A percentile compares a stretch with the other conserved stretches of the same genome.
These are phyloP conservation scores for Cylindrodendrum hubeiense DNA, from an alignment of 2,329 filamentous ascomycete species.

Conservation along the genomic window DNA sequence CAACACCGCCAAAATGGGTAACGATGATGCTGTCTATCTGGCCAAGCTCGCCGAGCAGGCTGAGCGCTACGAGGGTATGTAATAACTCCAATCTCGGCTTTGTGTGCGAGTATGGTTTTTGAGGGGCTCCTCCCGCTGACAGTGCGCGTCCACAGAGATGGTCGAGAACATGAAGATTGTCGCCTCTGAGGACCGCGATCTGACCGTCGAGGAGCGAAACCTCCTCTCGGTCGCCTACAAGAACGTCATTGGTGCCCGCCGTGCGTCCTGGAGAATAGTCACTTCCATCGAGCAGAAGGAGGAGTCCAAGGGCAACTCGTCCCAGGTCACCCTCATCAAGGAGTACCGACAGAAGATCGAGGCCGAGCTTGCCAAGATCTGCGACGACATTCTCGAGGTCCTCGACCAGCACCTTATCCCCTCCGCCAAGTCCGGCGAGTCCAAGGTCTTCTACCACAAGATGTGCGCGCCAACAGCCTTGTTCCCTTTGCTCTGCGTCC, in stretches of 20 bases:
- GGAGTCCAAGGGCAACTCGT: slow-evolving; percentile 97
- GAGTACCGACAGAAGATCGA: slow-evolving; percentile 99
- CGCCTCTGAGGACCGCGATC: slow-evolving; percentile 85
- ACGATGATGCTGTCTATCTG: slow-evolving; percentile 99
- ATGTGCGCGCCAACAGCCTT: slow-evolving; percentile 73
- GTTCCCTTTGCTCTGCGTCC: not conserved
- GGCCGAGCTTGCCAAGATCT: slow-evolving; percentile 96
- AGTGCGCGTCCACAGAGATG: slow-evolving; percentile 79
- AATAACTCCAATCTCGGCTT: slow-evolving; percentile 18
- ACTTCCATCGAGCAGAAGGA: slow-evolving; percentile 99
- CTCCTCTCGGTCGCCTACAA: slow-evolving; percentile 99
- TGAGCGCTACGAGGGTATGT: slow-evolving; percentile 98
- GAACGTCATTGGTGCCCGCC: slow-evolving; percentile 98
- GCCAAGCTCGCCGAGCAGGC: slow-evolving; percentile 99
- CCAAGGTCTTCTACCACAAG: slow-evolving; percentile 99
- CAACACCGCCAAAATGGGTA: slow-evolving; percentile 83
- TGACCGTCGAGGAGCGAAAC: slow-evolving; percentile 97
- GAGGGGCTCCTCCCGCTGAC: slow-evolving; percentile 41
- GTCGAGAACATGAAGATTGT: slow-evolving; percentile 99
- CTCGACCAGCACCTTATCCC: slow-evolving; percentile 94
- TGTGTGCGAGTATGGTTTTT: slow-evolving; percentile 3
- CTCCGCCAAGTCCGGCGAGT: slow-evolving; percentile 96
- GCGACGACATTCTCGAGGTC: slow-evolving; percentile 96
- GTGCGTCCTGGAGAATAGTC: slow-evolving; percentile 99
- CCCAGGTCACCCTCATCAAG: slow-evolving; percentile 93